Percentiles rank a stretch among this genome's conserved stretches.
These are phyloP conservation scores for Aegilops sharonensis DNA, from an alignment of 176 grass and related monocot genomes.

Conservation along the genomic window DNA sequence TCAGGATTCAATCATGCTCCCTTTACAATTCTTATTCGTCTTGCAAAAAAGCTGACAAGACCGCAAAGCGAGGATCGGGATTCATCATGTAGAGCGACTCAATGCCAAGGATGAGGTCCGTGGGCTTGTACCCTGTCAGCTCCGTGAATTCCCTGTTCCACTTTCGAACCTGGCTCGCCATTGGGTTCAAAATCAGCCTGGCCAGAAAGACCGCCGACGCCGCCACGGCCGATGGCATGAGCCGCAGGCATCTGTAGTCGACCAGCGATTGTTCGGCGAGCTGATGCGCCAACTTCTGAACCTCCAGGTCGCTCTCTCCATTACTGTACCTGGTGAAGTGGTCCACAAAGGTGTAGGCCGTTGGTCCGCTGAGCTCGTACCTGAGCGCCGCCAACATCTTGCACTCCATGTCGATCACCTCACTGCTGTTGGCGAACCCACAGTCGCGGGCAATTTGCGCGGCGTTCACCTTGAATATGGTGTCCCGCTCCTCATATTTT, in stretches of 20 bases:
- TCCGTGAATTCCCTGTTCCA: constrained; percentile 5
- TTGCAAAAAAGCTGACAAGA: background rate
- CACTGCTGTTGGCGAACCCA: background rate
- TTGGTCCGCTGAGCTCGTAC: constrained; percentile 21
- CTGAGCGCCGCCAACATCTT: background rate
- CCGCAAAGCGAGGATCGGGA: background rate
- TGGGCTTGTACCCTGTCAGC: constrained; percentile 26
- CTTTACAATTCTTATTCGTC: background rate
- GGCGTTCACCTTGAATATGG: background rate
- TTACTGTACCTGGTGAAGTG: constrained; percentile 8
- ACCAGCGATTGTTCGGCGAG: background rate
- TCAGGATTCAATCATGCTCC: background rate
- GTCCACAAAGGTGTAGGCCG: constrained; percentile 33
- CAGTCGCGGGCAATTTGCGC: background rate
- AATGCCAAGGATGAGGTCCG: background rate
- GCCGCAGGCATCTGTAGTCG: background rate
- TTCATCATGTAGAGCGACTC: background rate
- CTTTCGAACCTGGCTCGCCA: background rate
- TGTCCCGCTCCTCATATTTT: constrained; percentile 32
- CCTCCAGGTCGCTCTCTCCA: background rate
- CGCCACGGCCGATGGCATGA: constrained; percentile 24
- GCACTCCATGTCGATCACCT: constrained; percentile 15
- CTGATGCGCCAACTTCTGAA: background rate
- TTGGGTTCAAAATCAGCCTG: background rate
- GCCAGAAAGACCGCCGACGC: constrained; percentile 37